phyloP scores from a whole-genome alignment of 768 basidiomycete genomes.

The Hericium erinaceus region DNA sequence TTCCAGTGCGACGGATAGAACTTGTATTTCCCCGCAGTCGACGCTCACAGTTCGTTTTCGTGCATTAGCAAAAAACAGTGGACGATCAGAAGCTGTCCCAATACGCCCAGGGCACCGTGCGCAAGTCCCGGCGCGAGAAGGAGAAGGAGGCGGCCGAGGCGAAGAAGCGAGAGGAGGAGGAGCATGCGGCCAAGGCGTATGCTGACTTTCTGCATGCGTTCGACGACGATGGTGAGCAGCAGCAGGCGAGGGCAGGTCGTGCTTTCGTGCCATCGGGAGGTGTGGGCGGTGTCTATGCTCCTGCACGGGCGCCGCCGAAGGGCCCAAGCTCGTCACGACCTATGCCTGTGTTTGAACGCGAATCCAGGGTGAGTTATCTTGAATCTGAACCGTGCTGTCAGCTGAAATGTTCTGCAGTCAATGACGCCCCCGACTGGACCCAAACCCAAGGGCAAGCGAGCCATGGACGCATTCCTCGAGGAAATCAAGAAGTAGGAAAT shows the following conservation, averaged over 20 bases:
- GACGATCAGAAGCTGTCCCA: slow-evolving; percentile 81
- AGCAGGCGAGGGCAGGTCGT: slow-evolving; percentile 53
- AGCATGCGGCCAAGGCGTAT: slow-evolving; percentile 67
- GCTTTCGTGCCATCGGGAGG: slow-evolving; percentile 38
- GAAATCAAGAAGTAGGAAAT: slow-evolving; percentile 79
- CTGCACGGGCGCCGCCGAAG: slow-evolving; percentile 20
- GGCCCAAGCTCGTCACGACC: slow-evolving; percentile 22
- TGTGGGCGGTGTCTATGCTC: slow-evolving; percentile 36
- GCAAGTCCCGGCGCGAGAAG: slow-evolving; percentile 86
- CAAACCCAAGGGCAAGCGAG: slow-evolving; percentile 87
- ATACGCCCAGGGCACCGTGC: slow-evolving; percentile 76
- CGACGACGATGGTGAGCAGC: slow-evolving; percentile 51
- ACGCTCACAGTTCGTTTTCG: slow-evolving; percentile 47
- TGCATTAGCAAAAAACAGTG: slow-evolving; percentile 71
- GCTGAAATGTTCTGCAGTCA: slow-evolving; percentile 25
- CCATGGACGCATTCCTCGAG: slow-evolving; percentile 93
- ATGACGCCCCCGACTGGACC: slow-evolving; percentile 49
- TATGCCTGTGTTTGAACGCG: slow-evolving; percentile 22
- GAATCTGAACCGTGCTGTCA: not conserved
- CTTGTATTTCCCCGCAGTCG: slow-evolving; percentile 37
- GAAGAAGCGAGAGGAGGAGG: slow-evolving; percentile 79
- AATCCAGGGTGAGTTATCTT: slow-evolving; percentile 19
- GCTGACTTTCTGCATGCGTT: slow-evolving; percentile 82
- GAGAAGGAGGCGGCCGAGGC: slow-evolving; percentile 90
- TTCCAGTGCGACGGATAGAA: slow-evolving; percentile 87